Conservation (phyloP, 257 asterid genomes). For the Lycium ferocissimum region DNA sequence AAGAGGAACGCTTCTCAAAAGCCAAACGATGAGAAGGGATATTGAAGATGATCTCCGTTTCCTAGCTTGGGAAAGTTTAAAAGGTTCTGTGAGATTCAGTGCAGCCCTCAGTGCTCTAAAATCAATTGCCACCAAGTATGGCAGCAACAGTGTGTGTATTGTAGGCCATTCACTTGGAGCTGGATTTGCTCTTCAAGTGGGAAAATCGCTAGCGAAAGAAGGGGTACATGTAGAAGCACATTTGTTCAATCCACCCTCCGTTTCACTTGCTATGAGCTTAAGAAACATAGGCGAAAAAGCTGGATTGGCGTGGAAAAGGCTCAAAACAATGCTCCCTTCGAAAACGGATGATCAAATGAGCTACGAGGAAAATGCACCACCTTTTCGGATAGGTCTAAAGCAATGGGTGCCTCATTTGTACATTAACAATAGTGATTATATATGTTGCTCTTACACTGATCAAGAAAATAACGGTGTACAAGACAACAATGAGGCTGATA, state of each 20-base stretch:
- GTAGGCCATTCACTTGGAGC: constrained; percentile 86
- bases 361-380: neutral
- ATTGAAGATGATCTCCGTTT: constrained; percentile 78
- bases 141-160: constrained; percentile 67
- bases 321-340: constrained; percentile 55
- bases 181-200: constrained; percentile 81
- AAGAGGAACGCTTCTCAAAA: constrained; percentile 72
- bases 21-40: constrained; percentile 76
- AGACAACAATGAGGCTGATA: constrained; percentile 41
- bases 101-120: constrained; percentile 52
- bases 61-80: constrained; percentile 75
- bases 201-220: constrained; percentile 73
- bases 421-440: constrained; percentile 74
- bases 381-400: constrained; percentile 51
- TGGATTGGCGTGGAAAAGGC: constrained; percentile 62
- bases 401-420: constrained; percentile 78
- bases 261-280: constrained; percentile 70
- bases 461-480: constrained; percentile 41
- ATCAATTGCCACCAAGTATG: constrained; percentile 54
- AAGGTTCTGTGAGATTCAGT: constrained; percentile 69
- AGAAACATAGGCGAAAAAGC: constrained; percentile 69
- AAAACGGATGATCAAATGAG: constrained; percentile 32
- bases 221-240: constrained; percentile 75
- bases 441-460: constrained; percentile 71
- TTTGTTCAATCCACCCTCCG: constrained; percentile 81